Base-by-base conservation (phyloP, 2,329 filamentous ascomycete genomes). In the Xylariaceae sp. region DNA sequence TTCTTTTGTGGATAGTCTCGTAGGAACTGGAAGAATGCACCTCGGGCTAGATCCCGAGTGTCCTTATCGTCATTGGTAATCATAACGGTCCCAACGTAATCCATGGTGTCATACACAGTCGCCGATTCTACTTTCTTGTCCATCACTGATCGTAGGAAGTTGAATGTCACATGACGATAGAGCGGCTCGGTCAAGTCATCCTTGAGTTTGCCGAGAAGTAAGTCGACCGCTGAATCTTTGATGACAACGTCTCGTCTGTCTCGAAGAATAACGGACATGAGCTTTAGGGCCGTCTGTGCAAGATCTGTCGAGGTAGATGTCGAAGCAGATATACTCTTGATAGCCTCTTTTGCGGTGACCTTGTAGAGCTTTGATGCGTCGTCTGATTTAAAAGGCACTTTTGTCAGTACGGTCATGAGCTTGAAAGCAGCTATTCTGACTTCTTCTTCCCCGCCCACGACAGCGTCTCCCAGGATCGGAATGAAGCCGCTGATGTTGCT, bases 1-100 rank as follows among this genome's bases (percentile, higher is more conserved):
- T 89, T 90, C 56, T 86, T 89, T 62, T 97, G 93, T 0, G 93
- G 91, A 58, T 96, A 98, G 40, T 96, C 89, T 51, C 90, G 81
- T 42, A 98, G 71, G 67, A 98, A 98, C 52, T 96, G 89, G 63
- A 95, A 85, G 64, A 94, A 98, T 12, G 89, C 85, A 16, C 89
- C 89, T 42, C 93, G 78, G 12, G 91, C 90, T 29, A 95, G 73
- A 61, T 96, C 89, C 39, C 93, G 80, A 2, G 91, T 91, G 50
- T 86, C 83, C 53, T 86, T 85, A 53, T 94, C 90, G 48, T 95
- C 88, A 59, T 97, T 97, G 34, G 87, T 95, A 42, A 98, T 86
- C 90, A 97, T 97, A 62, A 96, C 85, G 3, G 79, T 83, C 35
- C 89, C 88, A 22, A 95, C 84, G 55, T 89, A 83, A 61, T 98